phyloP scores from a whole-genome alignment of 495 filamentous ascomycete species.

The Aspergillus egyptiacus region DNA sequence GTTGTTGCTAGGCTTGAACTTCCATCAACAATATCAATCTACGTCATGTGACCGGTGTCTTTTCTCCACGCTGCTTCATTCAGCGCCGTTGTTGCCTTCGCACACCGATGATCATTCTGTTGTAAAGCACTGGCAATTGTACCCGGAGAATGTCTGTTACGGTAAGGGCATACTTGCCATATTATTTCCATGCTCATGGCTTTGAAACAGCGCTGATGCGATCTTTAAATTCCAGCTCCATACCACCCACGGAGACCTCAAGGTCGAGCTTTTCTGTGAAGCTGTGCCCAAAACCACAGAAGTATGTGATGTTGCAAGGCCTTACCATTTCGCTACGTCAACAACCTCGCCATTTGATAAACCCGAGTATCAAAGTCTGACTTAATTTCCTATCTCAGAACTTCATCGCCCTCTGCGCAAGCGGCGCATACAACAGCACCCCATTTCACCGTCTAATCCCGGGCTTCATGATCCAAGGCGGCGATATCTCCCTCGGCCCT shows the following conservation, averaged over 20 bases:
- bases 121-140: neutral
- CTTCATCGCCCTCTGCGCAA: constrained; percentile 93
- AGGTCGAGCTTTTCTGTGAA: constrained; percentile 95
- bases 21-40: neutral
- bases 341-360: neutral
- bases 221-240: constrained; percentile 54
- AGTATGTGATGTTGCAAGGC: constrained; percentile 30
- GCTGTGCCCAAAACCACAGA: constrained; percentile 85
- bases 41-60: neutral
- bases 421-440: constrained; percentile 75
- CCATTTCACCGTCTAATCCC: constrained; percentile 91
- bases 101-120: neutral
- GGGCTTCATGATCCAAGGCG: constrained; percentile 87
- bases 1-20: neutral
- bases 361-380: constrained; percentile 1
- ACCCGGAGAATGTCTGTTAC: constrained; percentile 26
- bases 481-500: constrained; percentile 62
- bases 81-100: neutral
- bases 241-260: constrained; percentile 84
- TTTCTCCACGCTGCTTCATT: neutral
- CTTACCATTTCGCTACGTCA: neutral
- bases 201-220: neutral
- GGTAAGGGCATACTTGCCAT: constrained; percentile 15
- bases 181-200: neutral
- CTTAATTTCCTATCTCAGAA: constrained; percentile 49